Percentiles rank a stretch among this genome's conserved stretches.
Conservation (phyloP, 495 filamentous ascomycete species). For the Penicillium robsamsonii region DNA sequence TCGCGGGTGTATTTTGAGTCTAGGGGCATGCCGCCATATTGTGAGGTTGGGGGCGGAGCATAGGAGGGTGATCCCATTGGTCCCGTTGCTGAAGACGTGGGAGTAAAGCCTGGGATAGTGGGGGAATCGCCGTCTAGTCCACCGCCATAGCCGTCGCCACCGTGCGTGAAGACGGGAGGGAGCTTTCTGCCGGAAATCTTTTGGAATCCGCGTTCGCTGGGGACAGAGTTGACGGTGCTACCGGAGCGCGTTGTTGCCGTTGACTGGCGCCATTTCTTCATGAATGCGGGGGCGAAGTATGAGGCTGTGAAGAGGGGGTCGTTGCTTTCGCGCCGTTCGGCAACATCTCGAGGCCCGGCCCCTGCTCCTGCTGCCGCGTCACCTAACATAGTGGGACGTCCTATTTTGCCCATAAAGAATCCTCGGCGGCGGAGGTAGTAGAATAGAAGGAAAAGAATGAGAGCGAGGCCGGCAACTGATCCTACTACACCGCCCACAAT, state of each 20-base stretch:
- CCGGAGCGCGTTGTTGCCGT: constrained; percentile 45
- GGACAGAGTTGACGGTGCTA: constrained; percentile 31
- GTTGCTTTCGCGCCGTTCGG: constrained; percentile 50
- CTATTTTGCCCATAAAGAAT: constrained; percentile 25
- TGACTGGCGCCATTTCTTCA: constrained; percentile 42
- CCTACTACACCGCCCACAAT: constrained; percentile 67
- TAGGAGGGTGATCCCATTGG: constrained; percentile 22
- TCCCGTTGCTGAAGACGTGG: constrained; percentile 19
- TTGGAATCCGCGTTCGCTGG: constrained; percentile 56
- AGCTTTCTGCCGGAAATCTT: constrained; percentile 71
- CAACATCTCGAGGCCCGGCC: constrained; percentile 40
- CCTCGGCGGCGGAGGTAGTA: constrained; percentile 54
- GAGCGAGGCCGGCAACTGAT: constrained; percentile 59
- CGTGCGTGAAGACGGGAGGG: constrained; percentile 64
- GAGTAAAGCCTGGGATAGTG: constrained; percentile 20
- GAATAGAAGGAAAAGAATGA: constrained; percentile 55
- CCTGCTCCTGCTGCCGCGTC: constrained; percentile 17
- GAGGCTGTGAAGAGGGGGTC: constrained; percentile 57
- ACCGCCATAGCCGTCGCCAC: constrained; percentile 69
- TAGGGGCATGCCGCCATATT: constrained; percentile 38
- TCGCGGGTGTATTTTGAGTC: constrained; percentile 40
- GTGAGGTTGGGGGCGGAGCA: constrained; percentile 35
- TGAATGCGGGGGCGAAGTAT: constrained; percentile 46
- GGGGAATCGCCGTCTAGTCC: constrained; percentile 28
- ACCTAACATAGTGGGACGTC: constrained; percentile 27